These are phyloP conservation scores for Cicer cuneatum DNA, from an alignment of 306 rosid species.

Conservation along the genomic window DNA sequence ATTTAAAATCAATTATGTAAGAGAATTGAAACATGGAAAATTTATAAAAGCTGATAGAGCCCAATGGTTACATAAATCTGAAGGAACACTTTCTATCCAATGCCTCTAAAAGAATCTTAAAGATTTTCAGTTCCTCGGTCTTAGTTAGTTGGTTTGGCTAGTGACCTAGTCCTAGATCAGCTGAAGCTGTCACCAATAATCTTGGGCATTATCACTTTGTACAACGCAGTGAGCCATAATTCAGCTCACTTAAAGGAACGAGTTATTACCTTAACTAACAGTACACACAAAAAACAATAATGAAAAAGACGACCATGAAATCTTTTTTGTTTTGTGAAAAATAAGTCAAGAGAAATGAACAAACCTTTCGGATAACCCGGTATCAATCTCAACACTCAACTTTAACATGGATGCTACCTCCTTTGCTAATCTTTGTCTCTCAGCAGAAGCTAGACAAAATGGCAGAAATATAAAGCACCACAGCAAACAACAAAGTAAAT, in stretches of 20 bases:
- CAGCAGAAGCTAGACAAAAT: slow-evolving; percentile 70
- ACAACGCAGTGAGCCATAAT: not conserved
- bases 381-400: slow-evolving; percentile 81
- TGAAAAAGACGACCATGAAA: not conserved
- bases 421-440: slow-evolving; percentile 88
- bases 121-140: slow-evolving; percentile 11
- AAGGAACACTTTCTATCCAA: slow-evolving; percentile 23
- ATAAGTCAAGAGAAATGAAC: slow-evolving; percentile 29
- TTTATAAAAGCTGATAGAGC: slow-evolving; percentile 14
- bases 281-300: slow-evolving; percentile 26
- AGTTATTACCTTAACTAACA: not conserved
- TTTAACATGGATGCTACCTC: slow-evolving; percentile 85
- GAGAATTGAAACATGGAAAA: not conserved
- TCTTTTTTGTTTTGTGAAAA: slow-evolving; percentile 4
- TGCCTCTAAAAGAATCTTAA: slow-evolving; percentile 16
- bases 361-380: slow-evolving; percentile 77
- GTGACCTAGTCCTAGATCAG: slow-evolving; percentile 7
- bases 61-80: slow-evolving; percentile 11
- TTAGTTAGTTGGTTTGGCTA: slow-evolving; percentile 18
- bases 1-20: not conserved
- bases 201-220: slow-evolving; percentile 2
- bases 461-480: slow-evolving; percentile 45
- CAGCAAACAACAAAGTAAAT: slow-evolving; percentile 41
- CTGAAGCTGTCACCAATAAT: not conserved
- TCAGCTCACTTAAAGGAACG: not conserved